Evolutionary conservation across 164 flowering plant species (phyloP), one percentile per base, ranked within the genome.

Genomic region (Amborella trichopoda): DNA sequence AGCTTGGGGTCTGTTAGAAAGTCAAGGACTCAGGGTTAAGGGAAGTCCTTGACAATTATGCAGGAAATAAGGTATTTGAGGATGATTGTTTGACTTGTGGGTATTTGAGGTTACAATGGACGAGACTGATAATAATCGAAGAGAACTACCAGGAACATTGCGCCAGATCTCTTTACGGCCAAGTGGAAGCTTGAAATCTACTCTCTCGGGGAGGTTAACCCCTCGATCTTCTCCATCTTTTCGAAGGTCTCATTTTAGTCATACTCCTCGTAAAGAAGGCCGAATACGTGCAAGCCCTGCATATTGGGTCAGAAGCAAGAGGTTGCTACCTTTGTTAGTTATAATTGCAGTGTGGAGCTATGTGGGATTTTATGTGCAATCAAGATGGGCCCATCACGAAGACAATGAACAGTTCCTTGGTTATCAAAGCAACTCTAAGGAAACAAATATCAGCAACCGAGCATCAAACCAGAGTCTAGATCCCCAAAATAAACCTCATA

Each of bases 261-360:
- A 80, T 41, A 87, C 90, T 20, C 93, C 93, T 6, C 55, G 83
- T 56, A 72, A 75, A 63, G 99, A 84, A 5, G 87, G 55, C 33
- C 68, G 70, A 60, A 48, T 61, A 47, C 30, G 60, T 55, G 64
- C 56, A 2, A 56, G 66, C 41, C 47, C 55, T 44, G 50, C 66
- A 49, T 78, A 72, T 47, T 84, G 81, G 77, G 72, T 85, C 28
- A 59, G 81, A 23, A 72, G 80, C 54, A 81, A 75, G 41, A 60
- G 80, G 5, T 33, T 93, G 41, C 58, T 88, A 38, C 77, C 68
- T 43, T 93, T 95, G 99, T 63, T 93, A 75, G 62, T 83, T 37
- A 55, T 93, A 53, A 85, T 93, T 28, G 79, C 95, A 48, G 84
- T 93, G 10, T 93, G 99, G 99, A 71, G 95, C 17, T 93, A 93